Conservation (phyloP, 1,284 basidiomycete species). For the Trametes polyzona region DNA sequence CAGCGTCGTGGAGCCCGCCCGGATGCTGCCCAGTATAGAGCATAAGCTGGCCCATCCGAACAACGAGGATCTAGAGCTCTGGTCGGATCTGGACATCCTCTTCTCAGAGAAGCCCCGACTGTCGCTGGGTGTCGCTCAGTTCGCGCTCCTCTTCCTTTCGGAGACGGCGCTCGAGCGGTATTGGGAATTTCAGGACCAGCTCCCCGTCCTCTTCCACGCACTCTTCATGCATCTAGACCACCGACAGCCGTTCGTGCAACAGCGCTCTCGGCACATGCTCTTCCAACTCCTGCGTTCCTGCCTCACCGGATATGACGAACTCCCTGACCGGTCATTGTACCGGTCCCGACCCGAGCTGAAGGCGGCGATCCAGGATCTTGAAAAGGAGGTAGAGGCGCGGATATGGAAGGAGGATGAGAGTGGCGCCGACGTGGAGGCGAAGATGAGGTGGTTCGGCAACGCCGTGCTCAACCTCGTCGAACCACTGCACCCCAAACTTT, state of each 20-base stretch:
- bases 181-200: conserved; percentile 72
- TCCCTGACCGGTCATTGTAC: conserved; percentile 55
- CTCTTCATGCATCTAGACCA: conserved; percentile 88
- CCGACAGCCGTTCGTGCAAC: conserved; percentile 68
- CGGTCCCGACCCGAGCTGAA: conserved; percentile 54
- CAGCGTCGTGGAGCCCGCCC: conserved; percentile 81
- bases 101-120: conserved; percentile 73
- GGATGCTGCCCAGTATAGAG: conserved; percentile 79
- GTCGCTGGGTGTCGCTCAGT: conserved; percentile 80
- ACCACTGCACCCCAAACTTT: conserved; percentile 69
- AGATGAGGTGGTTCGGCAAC: conserved; percentile 73
- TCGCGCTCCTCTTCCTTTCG: conserved; percentile 85
- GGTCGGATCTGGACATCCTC: conserved; percentile 75
- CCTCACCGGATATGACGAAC: conserved; percentile 71
- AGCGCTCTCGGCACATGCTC: conserved; percentile 73
- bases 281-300: conserved; percentile 84
- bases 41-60: conserved; percentile 72
- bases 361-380: conserved; percentile 56
- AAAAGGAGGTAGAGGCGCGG: conserved; percentile 57
- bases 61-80: conserved; percentile 70
- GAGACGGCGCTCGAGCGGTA: conserved; percentile 82
- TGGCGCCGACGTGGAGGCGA: conserved; percentile 53
- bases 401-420: conserved; percentile 81
- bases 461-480: conserved; percentile 72
- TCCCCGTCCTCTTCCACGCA: conserved; percentile 81